phyloP scores from a whole-genome alignment of 2,329 filamentous ascomycete species.

The Septoria petroselini region DNA sequence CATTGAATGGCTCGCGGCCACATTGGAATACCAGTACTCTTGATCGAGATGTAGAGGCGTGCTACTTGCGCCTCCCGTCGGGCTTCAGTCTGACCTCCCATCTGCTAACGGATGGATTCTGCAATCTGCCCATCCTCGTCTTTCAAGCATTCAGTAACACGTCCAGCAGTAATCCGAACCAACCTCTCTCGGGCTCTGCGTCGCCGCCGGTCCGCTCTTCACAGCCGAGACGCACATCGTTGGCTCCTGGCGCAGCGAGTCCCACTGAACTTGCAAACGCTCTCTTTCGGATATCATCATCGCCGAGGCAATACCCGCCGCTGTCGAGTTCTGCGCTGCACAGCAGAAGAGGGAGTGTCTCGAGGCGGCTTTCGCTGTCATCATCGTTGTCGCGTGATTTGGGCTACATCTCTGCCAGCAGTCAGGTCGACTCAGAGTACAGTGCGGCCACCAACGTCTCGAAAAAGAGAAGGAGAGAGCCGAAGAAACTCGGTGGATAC shows the following conservation, averaged over 20 bases:
- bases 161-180: constrained; percentile 4
- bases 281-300: constrained; percentile 9
- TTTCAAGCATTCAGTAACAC: constrained; percentile 9
- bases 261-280: constrained; percentile 14
- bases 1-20: constrained; percentile 9
- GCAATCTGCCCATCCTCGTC: constrained; percentile 9
- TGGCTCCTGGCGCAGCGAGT: constrained; percentile 7
- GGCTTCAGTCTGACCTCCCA: constrained; percentile 13
- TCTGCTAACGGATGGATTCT: constrained; percentile 11
- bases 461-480: constrained; percentile 16
- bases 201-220: constrained; percentile 4
- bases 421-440: constrained; percentile 18
- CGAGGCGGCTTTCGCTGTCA: constrained; percentile 8
- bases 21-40: constrained; percentile 11
- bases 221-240: background rate
- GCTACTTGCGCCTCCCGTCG: constrained; percentile 7
- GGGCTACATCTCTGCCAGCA: constrained; percentile 19
- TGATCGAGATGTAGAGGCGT: constrained; percentile 12
- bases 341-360: constrained; percentile 10
- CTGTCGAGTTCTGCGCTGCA: constrained; percentile 12
- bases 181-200: background rate
- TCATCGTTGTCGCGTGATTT: constrained; percentile 16
- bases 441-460: constrained; percentile 11
- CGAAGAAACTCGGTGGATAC: constrained; percentile 16
- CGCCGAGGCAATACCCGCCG: constrained; percentile 10